phyloP scores from a whole-genome alignment of 495 filamentous ascomycete species.

The Penicillium tannophilum region DNA sequence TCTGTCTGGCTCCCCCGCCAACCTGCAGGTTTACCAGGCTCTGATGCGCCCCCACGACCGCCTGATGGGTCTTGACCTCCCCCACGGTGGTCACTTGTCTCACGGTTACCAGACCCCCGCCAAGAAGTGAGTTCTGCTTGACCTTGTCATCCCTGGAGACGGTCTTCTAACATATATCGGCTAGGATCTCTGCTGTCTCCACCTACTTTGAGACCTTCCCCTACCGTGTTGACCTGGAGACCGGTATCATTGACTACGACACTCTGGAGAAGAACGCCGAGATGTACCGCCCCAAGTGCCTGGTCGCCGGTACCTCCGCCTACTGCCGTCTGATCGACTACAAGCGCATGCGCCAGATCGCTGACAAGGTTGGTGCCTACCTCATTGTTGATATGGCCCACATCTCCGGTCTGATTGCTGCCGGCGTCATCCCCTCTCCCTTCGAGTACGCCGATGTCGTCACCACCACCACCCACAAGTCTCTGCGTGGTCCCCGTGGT shows the following conservation, averaged over 20 bases:
- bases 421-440: slow-evolving; percentile 90
- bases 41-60: slow-evolving; percentile 96
- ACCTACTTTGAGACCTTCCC: slow-evolving; percentile 96
- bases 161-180: slow-evolving; percentile 3
- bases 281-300: slow-evolving; percentile 92
- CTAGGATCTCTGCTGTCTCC: slow-evolving; percentile 85
- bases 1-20: slow-evolving; percentile 85
- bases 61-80: slow-evolving; percentile 96
- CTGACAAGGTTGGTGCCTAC: slow-evolving; percentile 91
- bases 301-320: slow-evolving; percentile 96
- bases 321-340: slow-evolving; percentile 99
- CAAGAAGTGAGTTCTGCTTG: slow-evolving; percentile 67
- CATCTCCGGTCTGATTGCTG: slow-evolving; percentile 94
- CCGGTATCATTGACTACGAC: slow-evolving; percentile 97
- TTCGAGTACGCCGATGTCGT: slow-evolving; percentile 96
- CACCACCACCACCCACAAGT: slow-evolving; percentile 99
- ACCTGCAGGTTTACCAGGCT: slow-evolving; percentile 98
- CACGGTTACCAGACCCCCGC: slow-evolving; percentile 96
- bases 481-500: slow-evolving; percentile 94
- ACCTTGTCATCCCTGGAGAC: slow-evolving; percentile 13
- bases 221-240: slow-evolving; percentile 87
- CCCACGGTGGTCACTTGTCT: slow-evolving; percentile 95
- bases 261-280: slow-evolving; percentile 87
- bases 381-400: slow-evolving; percentile 98
- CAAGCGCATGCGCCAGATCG: slow-evolving; percentile 92